A percentile compares a stretch with the other conserved stretches of the same genome.
Conservation (phyloP, 306 rosid genomes). For the Sphenostylis stenocarpa region DNA sequence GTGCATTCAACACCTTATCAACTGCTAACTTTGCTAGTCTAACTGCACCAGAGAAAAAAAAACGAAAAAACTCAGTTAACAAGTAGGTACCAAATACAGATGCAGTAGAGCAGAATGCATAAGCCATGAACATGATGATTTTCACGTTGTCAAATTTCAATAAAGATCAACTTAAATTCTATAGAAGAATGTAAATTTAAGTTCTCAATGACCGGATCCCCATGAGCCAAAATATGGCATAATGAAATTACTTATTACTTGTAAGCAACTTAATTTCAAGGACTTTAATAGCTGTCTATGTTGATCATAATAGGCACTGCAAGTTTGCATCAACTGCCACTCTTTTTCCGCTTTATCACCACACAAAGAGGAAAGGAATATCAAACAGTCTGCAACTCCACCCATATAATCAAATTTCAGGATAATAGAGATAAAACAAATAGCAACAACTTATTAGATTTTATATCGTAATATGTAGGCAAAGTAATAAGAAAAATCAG, state of each 20-base stretch:
- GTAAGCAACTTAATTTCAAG: background rate
- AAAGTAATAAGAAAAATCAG: no score
- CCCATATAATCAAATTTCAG: background rate
- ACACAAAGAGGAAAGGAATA: background rate
- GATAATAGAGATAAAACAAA: background rate
- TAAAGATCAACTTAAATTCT: background rate
- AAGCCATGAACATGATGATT: slow-evolving; percentile 19
- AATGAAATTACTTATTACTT: slow-evolving; percentile 8
- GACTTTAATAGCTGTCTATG: background rate
- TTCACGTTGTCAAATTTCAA: background rate
- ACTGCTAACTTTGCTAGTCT: slow-evolving; percentile 79
- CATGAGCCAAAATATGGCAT: background rate
- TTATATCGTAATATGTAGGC: background rate
- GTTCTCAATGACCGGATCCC: background rate
- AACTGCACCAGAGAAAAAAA: slow-evolving; percentile 42
- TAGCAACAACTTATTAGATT: slow-evolving; percentile 5
- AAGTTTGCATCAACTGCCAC: background rate
- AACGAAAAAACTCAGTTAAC: background rate
- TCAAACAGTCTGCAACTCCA: background rate
- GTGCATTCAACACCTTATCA: slow-evolving; percentile 73
- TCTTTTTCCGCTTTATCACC: background rate
- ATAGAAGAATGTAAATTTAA: background rate
- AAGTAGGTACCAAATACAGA: slow-evolving; percentile 1
- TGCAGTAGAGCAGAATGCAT: slow-evolving; percentile 12
- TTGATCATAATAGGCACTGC: background rate